Base-by-base conservation (phyloP, 208 protist species). In the Phytomonas sp. region DNA sequence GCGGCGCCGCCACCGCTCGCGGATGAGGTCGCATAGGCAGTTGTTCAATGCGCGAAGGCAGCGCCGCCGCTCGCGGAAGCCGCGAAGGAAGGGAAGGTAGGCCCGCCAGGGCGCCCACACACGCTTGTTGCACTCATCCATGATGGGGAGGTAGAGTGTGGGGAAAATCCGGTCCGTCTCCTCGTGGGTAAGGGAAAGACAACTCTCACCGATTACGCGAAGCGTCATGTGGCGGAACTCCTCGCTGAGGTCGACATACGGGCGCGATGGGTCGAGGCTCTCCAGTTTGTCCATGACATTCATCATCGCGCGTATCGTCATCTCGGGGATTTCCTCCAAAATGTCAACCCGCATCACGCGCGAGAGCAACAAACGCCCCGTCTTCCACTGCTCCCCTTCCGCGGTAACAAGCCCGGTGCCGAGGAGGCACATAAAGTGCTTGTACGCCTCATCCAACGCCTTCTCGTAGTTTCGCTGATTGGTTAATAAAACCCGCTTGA, bases 161-260 rank as follows among this genome's bases (percentile, higher is more conserved):
- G 92, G 88, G 72, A 96, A 96, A 70, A 96, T 94, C 60, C 79
- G 74, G 64, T 97, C 89, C 15, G 82, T 88, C 77, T 95, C 88
- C 66, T 95, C 88, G 1, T 85, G 77, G 13, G 80, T 87, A 56
- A 95, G 75, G 36, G 86, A 94, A 32, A 96, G 81, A 0, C 81
- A 82, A 43, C 79, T 91, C 77, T 97, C 81, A 28, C 89, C 87
- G 68, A 95, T 95, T 4, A 97, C 89, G 76, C 93, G 88, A 56
- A 95, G 78, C 43, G 89, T 97, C 87, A 96, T 89, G 77, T 93
- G 89, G 62, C 92, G 85, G 72, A 92, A 96, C 75, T 95, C 89
- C 72, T 95, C 92, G 66, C 86, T 89, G 37, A 96, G 69, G 67
- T 93, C 89, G n/a, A 95, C 69, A 67, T 78, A 90, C 17, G 78